Percentiles rank a stretch among this genome's conserved stretches.
phyloP scores from a whole-genome alignment of 176 grass and related monocot genomes.

The Musa schizocarpa region DNA sequence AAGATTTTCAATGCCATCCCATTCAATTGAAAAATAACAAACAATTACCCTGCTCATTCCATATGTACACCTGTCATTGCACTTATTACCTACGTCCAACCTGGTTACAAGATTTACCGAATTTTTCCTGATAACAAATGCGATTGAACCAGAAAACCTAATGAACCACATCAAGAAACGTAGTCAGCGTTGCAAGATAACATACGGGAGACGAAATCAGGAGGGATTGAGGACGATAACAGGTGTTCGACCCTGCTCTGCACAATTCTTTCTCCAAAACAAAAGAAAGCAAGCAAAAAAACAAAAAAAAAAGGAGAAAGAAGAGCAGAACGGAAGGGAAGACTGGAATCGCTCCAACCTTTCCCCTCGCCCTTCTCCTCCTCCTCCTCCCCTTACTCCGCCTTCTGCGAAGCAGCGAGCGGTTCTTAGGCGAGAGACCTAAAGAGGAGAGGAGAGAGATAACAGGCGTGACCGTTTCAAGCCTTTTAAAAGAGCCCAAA shows the following conservation, averaged over 20 bases:
- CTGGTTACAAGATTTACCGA: neutral
- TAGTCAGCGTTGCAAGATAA: too few species aligned
- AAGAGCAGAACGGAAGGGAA: neutral
- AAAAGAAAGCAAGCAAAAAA: neutral
- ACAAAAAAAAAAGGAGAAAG: neutral
- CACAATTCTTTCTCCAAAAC: neutral
- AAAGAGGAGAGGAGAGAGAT: neutral
- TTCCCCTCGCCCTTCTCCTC: conserved; percentile 4
- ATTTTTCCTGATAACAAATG: neutral
- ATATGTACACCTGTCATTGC: neutral
- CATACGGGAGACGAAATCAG: neutral
- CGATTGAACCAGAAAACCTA: neutral
- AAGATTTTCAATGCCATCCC: neutral
- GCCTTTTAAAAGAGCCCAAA: neutral
- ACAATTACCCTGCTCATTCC: neutral
- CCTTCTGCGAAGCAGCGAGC: neutral
- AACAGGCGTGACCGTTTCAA: neutral
- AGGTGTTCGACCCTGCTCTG: neutral
- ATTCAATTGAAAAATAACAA: neutral
- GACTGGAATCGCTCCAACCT: conserved; percentile 3
- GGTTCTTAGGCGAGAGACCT: neutral
- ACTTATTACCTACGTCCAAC: neutral
- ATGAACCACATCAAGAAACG: too few species aligned
- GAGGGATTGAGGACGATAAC: neutral
- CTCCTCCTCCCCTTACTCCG: neutral